Evolutionary conservation across 306 rosid genomes (phyloP), one percentile per base, ranked within the genome.

Genomic region (Begonia peltatifolia): DNA sequence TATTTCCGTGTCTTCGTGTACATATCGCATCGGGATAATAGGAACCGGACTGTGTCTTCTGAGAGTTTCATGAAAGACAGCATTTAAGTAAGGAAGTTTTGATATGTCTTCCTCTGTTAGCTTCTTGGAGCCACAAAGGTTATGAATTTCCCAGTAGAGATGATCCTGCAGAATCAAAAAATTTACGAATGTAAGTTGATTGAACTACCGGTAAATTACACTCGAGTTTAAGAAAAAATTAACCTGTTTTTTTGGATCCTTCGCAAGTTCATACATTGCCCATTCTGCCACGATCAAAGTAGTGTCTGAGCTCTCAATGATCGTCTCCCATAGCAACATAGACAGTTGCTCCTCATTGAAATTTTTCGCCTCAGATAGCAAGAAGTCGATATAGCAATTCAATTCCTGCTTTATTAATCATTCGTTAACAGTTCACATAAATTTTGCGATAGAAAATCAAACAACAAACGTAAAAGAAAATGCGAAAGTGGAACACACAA

Each of bases 261-360:
- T 86, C 4, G 95, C 70, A 47, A 90, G 81, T 69, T 90, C 95
- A 72, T 72, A 90, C 62, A 90, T 63, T 18, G 97, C 94, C 95
- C 97, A 90, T 69, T 90, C 97, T 36, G 94, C 43, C 12, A 85
- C 76, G 14, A 82, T 89, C 49, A 82, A 55, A 30, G 90, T 83
- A 38, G 97, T 90, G 63, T 90, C 97, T 1, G 95, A 68, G 47
- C 87, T 63, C 71, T 90, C 97, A 22, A 90, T 65, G 56, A 90
- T 79, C 9, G 77, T 63, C 77, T 90, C 97, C 97, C 95, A 90
- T 0, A 85, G 50, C 68, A 90, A 58, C 84, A 79, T 90, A 14
- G 43, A 1, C 44, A 85, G 57, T 64, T 90, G 85, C 12, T 80
- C 79, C 61, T 76, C 76, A 0, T 64, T 73, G 1, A 85, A 69